These are phyloP conservation scores for Neltuma alba DNA, from an alignment of 306 rosid species.

Conservation along the genomic window DNA sequence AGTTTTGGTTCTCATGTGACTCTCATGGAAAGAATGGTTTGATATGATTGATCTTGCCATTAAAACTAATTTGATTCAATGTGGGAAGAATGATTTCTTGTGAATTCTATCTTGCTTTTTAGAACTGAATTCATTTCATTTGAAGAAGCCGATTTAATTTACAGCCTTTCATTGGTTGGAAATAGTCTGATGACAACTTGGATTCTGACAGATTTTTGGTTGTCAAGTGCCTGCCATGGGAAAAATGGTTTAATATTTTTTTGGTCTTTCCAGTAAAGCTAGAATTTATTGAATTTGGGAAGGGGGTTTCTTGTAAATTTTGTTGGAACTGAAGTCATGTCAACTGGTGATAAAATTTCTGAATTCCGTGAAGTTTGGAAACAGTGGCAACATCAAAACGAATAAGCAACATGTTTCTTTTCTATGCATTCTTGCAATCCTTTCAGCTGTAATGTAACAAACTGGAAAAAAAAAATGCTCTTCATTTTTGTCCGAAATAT, in stretches of 20 bases:
- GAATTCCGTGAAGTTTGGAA: background rate
- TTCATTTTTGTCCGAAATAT: background rate
- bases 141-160: background rate
- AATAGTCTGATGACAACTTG: background rate
- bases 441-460: background rate
- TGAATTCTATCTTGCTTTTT: background rate
- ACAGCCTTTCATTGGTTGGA: background rate
- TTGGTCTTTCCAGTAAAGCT: background rate
- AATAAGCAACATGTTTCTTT: background rate
- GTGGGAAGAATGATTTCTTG: background rate
- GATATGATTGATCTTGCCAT: background rate
- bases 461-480: background rate
- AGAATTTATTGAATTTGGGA: background rate
- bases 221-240: background rate
- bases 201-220: background rate
- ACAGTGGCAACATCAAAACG: conserved; percentile 15
- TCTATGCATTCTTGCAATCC: background rate
- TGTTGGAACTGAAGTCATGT: background rate
- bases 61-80: background rate
- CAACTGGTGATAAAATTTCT: conserved; percentile 4
- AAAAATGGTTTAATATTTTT: conserved; percentile 8
- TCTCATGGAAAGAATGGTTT: background rate
- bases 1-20: background rate
- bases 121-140: background rate
- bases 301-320: background rate